phyloP scores from a whole-genome alignment of 2,329 filamentous ascomycete genomes.

The Cladosporium sp. region DNA sequence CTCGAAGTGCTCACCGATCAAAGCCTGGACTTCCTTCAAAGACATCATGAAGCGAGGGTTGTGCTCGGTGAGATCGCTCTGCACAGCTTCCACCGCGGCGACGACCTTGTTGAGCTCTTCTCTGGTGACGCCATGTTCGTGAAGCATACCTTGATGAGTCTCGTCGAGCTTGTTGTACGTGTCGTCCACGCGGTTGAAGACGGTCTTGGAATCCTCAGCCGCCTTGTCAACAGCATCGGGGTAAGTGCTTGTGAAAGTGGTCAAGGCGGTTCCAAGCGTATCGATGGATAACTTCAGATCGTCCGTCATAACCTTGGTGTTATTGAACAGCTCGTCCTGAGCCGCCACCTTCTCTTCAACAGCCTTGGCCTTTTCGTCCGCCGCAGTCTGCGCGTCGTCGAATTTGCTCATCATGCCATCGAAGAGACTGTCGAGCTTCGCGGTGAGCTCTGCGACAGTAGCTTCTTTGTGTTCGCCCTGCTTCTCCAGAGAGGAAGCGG shows the following conservation, averaged over 20 bases:
- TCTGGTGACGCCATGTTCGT: conserved; percentile 77
- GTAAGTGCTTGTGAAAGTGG: conserved; percentile 54
- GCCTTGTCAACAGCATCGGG: conserved; percentile 74
- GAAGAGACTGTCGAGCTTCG: conserved; percentile 71
- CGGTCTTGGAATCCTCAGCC: conserved; percentile 80
- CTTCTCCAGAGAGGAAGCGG: conserved; percentile 53
- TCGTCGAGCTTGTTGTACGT: conserved; percentile 73
- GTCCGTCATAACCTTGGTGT: conserved; percentile 75
- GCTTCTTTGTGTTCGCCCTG: conserved; percentile 56
- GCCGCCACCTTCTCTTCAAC: conserved; percentile 69
- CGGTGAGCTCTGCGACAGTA: conserved; percentile 50
- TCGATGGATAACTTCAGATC: conserved; percentile 85
- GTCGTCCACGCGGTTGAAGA: conserved; percentile 78
- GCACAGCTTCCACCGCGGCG: conserved; percentile 67
- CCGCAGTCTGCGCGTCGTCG: conserved; percentile 72
- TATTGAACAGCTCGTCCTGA: conserved; percentile 68
- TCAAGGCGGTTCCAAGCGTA: conserved; percentile 64
- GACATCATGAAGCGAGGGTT: conserved; percentile 85
- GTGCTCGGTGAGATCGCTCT: conserved; percentile 74
- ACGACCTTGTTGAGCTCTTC: conserved; percentile 75
- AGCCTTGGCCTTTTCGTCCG: conserved; percentile 69
- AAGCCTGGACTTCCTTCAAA: conserved; percentile 76
- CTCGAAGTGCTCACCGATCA: conserved; percentile 84
- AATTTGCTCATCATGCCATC: conserved; percentile 80
- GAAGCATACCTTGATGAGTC: conserved; percentile 66